Percentiles rank a stretch among this genome's conserved stretches.
These are phyloP conservation scores for Scheffersomyces segobiensis DNA, from an alignment of 1,139 yeast species.

Conservation along the genomic window DNA sequence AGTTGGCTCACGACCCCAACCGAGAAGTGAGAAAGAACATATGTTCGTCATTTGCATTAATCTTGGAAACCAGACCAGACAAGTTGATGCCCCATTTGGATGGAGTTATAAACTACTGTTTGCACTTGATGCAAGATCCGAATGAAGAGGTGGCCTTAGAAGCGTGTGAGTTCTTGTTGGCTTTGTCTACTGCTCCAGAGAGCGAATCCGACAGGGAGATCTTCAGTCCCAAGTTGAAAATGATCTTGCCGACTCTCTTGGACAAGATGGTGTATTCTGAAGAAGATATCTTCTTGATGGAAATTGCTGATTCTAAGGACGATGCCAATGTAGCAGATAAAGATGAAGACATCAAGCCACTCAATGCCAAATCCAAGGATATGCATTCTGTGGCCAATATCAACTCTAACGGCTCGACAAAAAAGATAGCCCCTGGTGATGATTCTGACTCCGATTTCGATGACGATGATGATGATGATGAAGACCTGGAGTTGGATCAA, in stretches of 20 bases:
- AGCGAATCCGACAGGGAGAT: conserved; percentile 50
- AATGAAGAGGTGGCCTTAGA: conserved; percentile 82
- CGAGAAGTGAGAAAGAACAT: conserved; percentile 69
- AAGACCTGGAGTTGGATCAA: conserved; percentile 60
- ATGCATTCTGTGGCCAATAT: conserved; percentile 47
- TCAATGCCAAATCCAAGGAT: conserved; percentile 66
- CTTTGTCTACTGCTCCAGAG: conserved; percentile 58
- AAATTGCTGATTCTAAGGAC: conserved; percentile 69
- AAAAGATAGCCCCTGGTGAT: conserved; percentile 16
- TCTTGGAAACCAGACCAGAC: conserved; percentile 80
- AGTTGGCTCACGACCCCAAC: conserved; percentile 59
- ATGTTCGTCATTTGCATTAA: conserved; percentile 73
- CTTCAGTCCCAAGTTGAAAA: conserved; percentile 57
- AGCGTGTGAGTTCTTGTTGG: conserved; percentile 88
- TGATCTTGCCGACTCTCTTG: conserved; percentile 72
- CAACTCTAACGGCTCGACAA: conserved; percentile 14
- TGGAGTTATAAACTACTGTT: conserved; percentile 81
- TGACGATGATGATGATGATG: conserved; percentile 65
- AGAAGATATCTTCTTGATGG: conserved; percentile 72
- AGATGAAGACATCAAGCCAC: conserved; percentile 86
- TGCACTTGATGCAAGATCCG: conserved; percentile 71
- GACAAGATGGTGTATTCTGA: conserved; percentile 87
- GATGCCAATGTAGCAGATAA: conserved; percentile 70
- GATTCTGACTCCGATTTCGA: conserved; percentile 51
- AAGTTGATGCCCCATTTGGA: conserved; percentile 75